Evolutionary conservation across 371 early-diverging fungal genomes (phyloP).

Genomic region (Mortierella polycephala): DNA sequence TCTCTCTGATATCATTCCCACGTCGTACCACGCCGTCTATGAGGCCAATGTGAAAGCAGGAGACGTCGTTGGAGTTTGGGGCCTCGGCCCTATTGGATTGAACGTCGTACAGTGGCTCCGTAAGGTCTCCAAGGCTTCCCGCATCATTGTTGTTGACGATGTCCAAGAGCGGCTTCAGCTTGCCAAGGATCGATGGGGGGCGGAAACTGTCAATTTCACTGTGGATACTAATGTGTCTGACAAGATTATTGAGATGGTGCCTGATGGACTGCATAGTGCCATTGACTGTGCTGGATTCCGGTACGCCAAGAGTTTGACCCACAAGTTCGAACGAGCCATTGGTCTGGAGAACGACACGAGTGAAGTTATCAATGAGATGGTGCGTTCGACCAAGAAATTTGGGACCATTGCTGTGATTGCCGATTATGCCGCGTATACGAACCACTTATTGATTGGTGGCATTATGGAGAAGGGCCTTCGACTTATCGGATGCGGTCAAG

Average conservation of each 20-base stretch:
- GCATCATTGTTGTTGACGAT: slow-evolving; percentile 67
- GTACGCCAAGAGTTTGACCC: slow-evolving; percentile 61
- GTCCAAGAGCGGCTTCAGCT: slow-evolving; percentile 61
- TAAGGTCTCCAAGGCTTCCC: slow-evolving; percentile 59
- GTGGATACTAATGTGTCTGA: slow-evolving; percentile 56
- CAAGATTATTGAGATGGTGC: slow-evolving; percentile 55
- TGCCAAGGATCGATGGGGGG: slow-evolving; percentile 58
- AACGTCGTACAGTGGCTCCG: slow-evolving; percentile 60
- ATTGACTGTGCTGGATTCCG: slow-evolving; percentile 71
- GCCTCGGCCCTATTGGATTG: slow-evolving; percentile 72
- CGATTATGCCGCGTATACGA: slow-evolving; percentile 61
- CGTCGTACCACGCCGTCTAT: slow-evolving; percentile 65
- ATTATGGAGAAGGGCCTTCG: slow-evolving; percentile 72
- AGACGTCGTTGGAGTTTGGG: slow-evolving; percentile 68
- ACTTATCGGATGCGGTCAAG: slow-evolving; percentile 65
- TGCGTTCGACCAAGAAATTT: slow-evolving; percentile 59
- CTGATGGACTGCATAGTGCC: slow-evolving; percentile 62
- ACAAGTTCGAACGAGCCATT: slow-evolving; percentile 61
- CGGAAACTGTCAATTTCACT: slow-evolving; percentile 61
- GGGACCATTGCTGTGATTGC: slow-evolving; percentile 64
- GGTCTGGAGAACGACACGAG: slow-evolving; percentile 69
- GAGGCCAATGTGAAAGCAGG: slow-evolving; percentile 58
- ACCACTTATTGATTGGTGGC: slow-evolving; percentile 69
- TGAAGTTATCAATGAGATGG: slow-evolving; percentile 66
- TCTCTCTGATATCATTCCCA: slow-evolving; percentile 70